Base-by-base conservation (phyloP, 108 stramenopile species). In the Nitzschia palea region DNA sequence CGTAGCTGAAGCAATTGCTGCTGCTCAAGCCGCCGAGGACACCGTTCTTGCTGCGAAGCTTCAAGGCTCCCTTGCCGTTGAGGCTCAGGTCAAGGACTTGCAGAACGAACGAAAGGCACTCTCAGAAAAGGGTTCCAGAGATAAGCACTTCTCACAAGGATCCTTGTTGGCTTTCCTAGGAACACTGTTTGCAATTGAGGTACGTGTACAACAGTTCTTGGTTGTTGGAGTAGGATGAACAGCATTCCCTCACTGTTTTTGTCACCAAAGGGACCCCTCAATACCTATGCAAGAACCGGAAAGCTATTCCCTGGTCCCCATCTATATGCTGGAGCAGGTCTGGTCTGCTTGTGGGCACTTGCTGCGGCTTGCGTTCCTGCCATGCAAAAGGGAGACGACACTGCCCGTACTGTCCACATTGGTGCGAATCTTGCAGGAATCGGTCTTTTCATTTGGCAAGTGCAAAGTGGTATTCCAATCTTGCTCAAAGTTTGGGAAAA, bases 311-410 rank as follows among this genome's bases (percentile, higher is more conserved):
- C 98, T 28, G 98, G 98, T 17, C 96, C 98, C 34, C 98, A 98
- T 73, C 81, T 98, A 15, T 98, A 98, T 58, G 98, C 96, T 28
- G 98, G 98, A 26, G 96, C 96, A 48, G 98, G 91, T 23, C 80
- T 97, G 6, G 95, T 96, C 2, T 86, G 90, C 18, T 75, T 96
- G 18, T 98, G 98, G 98, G 93, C 94, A 15, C 34, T 73, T 47
- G 71, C 96, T 2, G 94, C 88, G 5, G 72, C 95, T 1, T 81
- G 86, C 61, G 94, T 97, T 31, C 98, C 96, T 37, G 80, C 83
- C 55, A 98, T 98, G 98, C 96, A 97, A 82, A 97, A 97, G 78
- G 98, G 96, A n/a, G 94, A 90, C 65, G 98, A 98, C n/a, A 68
- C 82, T 18, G 98, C 98, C 0, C 80, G 98, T 20, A 76, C 79